These are phyloP conservation scores for Corrigiola litoralis DNA, from an alignment of 179 eudicot species.

Conservation along the genomic window DNA sequence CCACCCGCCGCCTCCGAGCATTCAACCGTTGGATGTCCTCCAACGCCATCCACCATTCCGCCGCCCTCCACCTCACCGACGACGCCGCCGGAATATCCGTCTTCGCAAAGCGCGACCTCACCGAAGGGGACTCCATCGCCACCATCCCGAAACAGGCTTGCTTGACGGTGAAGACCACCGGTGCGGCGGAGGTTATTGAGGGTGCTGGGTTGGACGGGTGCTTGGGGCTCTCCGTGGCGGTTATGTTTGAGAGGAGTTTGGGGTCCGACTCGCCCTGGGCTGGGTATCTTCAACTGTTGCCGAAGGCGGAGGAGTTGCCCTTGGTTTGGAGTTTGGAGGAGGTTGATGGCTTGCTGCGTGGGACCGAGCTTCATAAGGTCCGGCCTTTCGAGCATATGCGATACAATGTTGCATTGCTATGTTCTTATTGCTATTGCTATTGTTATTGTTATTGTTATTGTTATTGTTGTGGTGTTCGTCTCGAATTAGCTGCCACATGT, in stretches of 20 bases:
- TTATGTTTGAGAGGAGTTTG: constrained; percentile 83
- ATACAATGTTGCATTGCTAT: no score
- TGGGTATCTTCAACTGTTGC: constrained; percentile 65
- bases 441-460: no score
- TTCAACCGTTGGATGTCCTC: constrained; percentile 81
- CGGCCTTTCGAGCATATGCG: no score
- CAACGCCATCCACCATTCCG: constrained; percentile 30
- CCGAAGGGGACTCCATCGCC: constrained; percentile 65
- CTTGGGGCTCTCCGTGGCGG: constrained; percentile 61
- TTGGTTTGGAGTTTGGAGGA: constrained; percentile 71
- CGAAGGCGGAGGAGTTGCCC: constrained; percentile 50
- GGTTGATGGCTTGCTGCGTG: constrained; percentile 51
- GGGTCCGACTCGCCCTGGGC: constrained; percentile 66
- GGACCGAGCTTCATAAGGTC: constrained; percentile 93
- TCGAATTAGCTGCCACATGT: no score
- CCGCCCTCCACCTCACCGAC: constrained; percentile 42
- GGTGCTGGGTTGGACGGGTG: constrained; percentile 46
- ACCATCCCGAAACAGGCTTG: constrained; percentile 72
- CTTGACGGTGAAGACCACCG: constrained; percentile 60
- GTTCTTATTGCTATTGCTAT: not conserved
- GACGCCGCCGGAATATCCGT: constrained; percentile 46
- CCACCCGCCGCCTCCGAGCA: constrained; percentile 60
- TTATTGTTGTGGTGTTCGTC: no score
- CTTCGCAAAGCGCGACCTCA: constrained; percentile 41
- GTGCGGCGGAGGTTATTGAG: constrained; percentile 51